Conservation (phyloP, 805 yeast species). For the Saccharomycopsis schoenii region DNA sequence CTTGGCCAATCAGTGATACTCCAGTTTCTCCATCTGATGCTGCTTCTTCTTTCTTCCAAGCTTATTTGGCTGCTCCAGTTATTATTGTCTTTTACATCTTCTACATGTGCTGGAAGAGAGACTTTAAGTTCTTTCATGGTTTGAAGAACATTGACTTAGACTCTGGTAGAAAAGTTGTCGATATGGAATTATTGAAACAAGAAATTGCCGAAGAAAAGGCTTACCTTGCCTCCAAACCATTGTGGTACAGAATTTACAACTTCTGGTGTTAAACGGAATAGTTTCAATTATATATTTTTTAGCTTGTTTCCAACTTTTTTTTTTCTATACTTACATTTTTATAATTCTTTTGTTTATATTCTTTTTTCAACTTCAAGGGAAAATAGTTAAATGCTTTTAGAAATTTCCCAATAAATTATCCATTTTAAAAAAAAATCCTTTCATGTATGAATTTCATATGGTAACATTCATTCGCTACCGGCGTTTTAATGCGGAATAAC, state of each 20-base stretch:
- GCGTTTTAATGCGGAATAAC: too few species aligned
- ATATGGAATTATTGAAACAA: conserved; percentile 41
- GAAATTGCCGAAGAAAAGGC: conserved; percentile 45
- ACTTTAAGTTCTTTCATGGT: conserved; percentile 32
- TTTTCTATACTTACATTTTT: not conserved
- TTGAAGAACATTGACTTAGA: conserved; percentile 49
- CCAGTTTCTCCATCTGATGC: conserved; percentile 47
- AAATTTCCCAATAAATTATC: too few species aligned
- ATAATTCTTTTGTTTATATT: too few species aligned
- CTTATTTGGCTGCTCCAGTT: conserved; percentile 57
- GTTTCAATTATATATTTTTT: not conserved
- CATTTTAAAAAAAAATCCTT: too few species aligned
- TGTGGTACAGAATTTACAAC: conserved; percentile 33
- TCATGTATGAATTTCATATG: too few species aligned
- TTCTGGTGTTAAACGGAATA: conserved; percentile 37
- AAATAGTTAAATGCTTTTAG: too few species aligned
- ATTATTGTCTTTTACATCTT: conserved; percentile 44
- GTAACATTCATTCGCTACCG: too few species aligned
- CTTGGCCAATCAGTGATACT: conserved; percentile 60
- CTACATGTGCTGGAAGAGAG: conserved; percentile 46
- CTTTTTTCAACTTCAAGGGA: not conserved
- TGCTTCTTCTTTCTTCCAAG: conserved; percentile 52
- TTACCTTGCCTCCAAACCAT: conserved; percentile 34
- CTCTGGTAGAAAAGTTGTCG: conserved; percentile 51
- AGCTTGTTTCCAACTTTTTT: not conserved